Evolutionary conservation across 345 rosid species (phyloP), one percentile per base, ranked within the genome.

Genomic region (Balakata baccata): DNA sequence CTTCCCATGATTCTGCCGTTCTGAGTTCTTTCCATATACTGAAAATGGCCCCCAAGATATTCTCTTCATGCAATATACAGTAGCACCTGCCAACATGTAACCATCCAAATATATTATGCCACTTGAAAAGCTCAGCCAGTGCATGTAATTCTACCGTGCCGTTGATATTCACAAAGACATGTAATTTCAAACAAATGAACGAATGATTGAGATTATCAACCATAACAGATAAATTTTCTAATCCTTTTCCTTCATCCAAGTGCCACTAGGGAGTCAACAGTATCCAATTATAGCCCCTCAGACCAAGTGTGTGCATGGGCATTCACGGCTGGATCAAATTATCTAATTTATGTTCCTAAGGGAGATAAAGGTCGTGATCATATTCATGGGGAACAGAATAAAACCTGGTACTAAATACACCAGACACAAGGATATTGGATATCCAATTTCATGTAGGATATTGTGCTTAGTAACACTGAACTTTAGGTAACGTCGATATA

Each of bases 61-160:
- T 92, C 52, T 92, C 99, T 4, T 95, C 93, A 74, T 92, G 92
- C 75, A 92, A 80, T 56, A 92, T 81, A 75, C 98, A 95, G 75
- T 89, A 95, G 80, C 98, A 92, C 97, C 97, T 92, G 88, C 69
- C 79, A 20, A 25, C 23, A 80, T 58, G 22, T 34, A 73, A 67
- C 60, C 46, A 43, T 61, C 20, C 41, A 45, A 23, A 41, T 69
- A 0, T 22, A 51, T 56, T 52, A 25, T 38, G 53, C 74, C 41
- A 56, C 64, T 45, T 64, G 58, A 25, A 75, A 52, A 29, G 34
- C 34, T 29, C 34, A 29, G 34, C 1, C 34, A 2, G 2, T 29
- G 34, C 34, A 29, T 29, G 34, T 29, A 29, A 29, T 29, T 29
- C 34, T 29, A 29, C 34, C 34, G 2, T 29, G 34, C 2, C 34